phyloP scores from a whole-genome alignment of 768 basidiomycete genomes.

The Auricularia auricula-judae region DNA sequence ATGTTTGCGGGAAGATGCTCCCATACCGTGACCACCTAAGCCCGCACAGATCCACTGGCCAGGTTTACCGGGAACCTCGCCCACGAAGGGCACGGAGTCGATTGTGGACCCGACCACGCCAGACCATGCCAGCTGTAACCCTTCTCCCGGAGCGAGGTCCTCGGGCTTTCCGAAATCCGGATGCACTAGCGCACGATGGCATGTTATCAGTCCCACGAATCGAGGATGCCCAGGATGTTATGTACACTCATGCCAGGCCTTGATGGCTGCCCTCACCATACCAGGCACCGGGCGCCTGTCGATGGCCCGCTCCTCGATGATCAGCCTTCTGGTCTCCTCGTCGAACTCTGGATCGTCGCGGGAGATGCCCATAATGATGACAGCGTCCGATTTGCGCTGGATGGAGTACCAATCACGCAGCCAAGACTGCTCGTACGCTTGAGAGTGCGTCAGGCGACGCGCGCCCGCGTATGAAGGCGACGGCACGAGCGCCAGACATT shows the following conservation, averaged over 20 bases:
- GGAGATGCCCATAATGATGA: constrained; percentile 16
- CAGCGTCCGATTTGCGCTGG: constrained; percentile 16
- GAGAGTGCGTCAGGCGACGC: constrained; percentile 13
- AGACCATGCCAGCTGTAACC: constrained; percentile 13
- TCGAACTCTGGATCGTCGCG: constrained; percentile 10
- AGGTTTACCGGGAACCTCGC: constrained; percentile 18
- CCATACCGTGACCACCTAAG: constrained; percentile 20
- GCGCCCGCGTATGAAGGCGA: constrained; percentile 12
- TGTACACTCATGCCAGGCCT: constrained; percentile 15
- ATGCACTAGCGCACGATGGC: constrained; percentile 11
- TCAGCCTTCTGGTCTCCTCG: background rate
- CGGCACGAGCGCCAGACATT: constrained; percentile 16
- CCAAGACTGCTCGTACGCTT: constrained; percentile 1
- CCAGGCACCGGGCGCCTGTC: background rate
- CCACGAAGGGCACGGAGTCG: constrained; percentile 18
- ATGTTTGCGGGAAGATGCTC: background rate
- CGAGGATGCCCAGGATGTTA: constrained; percentile 13
- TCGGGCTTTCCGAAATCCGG: constrained; percentile 19
- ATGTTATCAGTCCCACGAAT: constrained; percentile 9
- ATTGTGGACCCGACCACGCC: constrained; percentile 18
- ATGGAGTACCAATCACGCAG: constrained; percentile 14
- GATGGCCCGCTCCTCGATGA: background rate
- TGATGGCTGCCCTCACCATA: background rate
- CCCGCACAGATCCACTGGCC: constrained; percentile 21
- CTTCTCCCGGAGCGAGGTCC: constrained; percentile 10